A percentile compares a stretch with the other conserved stretches of the same genome.
These are phyloP conservation scores for Dioscorea dumetorum DNA, from an alignment of 106 monocot genomes.

Conservation along the genomic window DNA sequence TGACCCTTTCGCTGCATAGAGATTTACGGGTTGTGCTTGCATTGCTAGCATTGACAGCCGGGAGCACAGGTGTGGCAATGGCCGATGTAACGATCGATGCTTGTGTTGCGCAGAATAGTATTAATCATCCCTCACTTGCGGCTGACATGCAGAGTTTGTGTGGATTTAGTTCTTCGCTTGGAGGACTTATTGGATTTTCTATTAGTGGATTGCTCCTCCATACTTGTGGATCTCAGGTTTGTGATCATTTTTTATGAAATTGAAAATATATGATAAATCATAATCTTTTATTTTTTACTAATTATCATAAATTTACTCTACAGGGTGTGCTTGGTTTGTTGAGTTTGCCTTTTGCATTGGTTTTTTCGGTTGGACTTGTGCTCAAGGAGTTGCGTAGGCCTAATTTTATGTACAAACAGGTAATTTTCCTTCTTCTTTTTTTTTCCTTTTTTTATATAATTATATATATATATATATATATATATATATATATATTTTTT, in stretches of 20 bases:
- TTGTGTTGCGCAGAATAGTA: constrained; percentile 77
- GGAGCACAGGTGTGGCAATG: constrained; percentile 58
- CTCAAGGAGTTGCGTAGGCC: constrained; percentile 12
- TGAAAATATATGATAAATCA: neutral
- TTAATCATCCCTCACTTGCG: constrained; percentile 53
- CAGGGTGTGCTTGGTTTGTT: constrained; percentile 20
- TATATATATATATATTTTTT: too few relatives aligned
- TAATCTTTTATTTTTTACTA: neutral
- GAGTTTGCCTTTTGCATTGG: constrained; percentile 10
- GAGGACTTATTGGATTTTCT: constrained; percentile 72
- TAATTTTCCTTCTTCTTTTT: neutral
- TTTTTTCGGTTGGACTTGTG: constrained; percentile 17
- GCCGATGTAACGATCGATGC: constrained; percentile 94
- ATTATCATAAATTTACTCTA: neutral
- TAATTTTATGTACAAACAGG: constrained; percentile 19
- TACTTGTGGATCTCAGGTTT: constrained; percentile 78
- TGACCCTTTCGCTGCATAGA: constrained; percentile 45
- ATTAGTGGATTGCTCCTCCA: constrained; percentile 73
- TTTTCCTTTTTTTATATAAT: too few relatives aligned
- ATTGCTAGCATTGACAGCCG: constrained; percentile 46
- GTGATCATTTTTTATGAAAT: too few relatives aligned
- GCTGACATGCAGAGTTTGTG: constrained; percentile 90
- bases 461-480: too few relatives aligned
- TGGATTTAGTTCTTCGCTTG: constrained; percentile 57
- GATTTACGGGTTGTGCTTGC: constrained; percentile 43